A percentile compares a stretch with the other conserved stretches of the same genome.
These are phyloP conservation scores for Geranium brycei DNA, from an alignment of 345 rosid species.

Conservation along the genomic window DNA sequence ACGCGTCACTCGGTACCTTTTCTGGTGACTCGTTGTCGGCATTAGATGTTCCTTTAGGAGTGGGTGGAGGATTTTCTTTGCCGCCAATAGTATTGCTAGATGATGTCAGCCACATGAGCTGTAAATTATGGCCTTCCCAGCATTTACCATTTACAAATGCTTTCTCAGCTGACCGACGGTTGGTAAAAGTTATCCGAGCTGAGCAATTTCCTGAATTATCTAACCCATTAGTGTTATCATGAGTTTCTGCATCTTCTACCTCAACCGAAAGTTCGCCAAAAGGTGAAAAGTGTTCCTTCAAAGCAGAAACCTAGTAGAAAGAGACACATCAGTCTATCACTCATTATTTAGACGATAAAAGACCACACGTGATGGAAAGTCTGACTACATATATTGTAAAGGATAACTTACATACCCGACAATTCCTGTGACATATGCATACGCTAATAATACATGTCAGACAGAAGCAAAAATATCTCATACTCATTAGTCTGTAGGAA, in stretches of 20 bases:
- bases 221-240: constrained; percentile 19
- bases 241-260: constrained; percentile 42
- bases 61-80: constrained; percentile 21
- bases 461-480: not conserved
- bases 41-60: constrained; percentile 14
- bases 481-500: not conserved
- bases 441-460: not conserved
- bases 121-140: constrained; percentile 68
- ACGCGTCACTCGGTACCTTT: constrained; percentile 9
- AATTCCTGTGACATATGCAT: not conserved
- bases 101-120: constrained; percentile 51
- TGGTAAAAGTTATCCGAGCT: constrained; percentile 40
- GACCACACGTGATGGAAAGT: not conserved
- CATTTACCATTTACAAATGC: constrained; percentile 68
- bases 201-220: constrained; percentile 29
- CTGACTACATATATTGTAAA: not conserved
- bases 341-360: not conserved
- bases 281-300: constrained; percentile 64
- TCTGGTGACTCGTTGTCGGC: constrained; percentile 21
- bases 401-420: not conserved
- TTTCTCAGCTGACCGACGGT: constrained; percentile 63
- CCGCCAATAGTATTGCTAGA: constrained; percentile 18
- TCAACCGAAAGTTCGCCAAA: constrained; percentile 67
- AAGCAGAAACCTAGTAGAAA: constrained; percentile 38
- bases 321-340: constrained; percentile 10